A percentile compares a stretch with the other conserved stretches of the same genome.
Conservation (phyloP, 139 green algal genomes). For the Chlorella sp. region DNA sequence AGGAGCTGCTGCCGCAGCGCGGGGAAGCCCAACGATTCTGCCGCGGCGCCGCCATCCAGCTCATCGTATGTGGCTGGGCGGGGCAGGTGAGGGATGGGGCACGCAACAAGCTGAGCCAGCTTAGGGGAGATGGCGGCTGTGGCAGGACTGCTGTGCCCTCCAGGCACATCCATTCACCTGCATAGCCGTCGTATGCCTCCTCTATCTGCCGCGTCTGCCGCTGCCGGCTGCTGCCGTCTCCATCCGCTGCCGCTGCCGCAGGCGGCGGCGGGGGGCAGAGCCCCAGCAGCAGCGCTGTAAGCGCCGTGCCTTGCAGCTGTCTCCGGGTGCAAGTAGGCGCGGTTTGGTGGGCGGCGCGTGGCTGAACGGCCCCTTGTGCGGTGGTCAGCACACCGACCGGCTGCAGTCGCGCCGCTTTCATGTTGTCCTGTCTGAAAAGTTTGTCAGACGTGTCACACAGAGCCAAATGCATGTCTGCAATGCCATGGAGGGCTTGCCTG, state of each 20-base stretch:
- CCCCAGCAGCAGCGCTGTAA: background rate
- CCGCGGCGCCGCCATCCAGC: slow-evolving; percentile 64
- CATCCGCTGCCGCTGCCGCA: background rate
- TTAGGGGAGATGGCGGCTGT: no score
- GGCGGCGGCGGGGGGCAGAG: background rate
- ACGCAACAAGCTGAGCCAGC: no score
- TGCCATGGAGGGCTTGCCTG: no score
- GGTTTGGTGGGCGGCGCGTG: no score
- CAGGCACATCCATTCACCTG: background rate
- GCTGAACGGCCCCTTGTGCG: no score
- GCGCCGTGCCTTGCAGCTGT: background rate
- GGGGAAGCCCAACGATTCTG: slow-evolving; percentile 64
- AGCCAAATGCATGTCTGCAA: background rate
- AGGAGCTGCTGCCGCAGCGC: slow-evolving; percentile 59
- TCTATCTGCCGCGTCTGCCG: background rate
- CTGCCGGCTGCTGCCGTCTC: background rate
- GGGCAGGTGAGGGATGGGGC: background rate
- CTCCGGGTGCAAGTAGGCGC: background rate
- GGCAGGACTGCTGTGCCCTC: no score
- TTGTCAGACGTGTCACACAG: no score
- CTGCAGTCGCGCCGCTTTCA: no score
- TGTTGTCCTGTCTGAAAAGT: no score
- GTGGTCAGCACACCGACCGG: no score
- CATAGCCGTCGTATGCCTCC: slow-evolving; percentile 28
- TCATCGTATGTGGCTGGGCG: slow-evolving; percentile 61